These are phyloP conservation scores for Cetradonia linearis DNA, from an alignment of 495 filamentous ascomycete species.

Conservation along the genomic window DNA sequence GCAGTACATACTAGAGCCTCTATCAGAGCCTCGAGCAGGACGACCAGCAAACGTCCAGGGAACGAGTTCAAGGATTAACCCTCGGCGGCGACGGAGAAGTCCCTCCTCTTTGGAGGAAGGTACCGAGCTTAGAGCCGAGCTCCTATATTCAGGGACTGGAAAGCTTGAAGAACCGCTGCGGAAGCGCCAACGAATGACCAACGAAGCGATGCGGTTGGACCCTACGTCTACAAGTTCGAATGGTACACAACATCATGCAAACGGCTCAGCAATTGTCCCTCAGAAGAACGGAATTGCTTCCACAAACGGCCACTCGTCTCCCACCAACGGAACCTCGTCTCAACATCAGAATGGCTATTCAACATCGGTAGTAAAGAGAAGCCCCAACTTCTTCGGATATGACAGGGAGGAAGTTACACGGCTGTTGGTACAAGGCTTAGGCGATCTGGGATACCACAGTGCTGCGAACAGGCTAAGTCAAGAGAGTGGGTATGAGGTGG, in stretches of 20 bases:
- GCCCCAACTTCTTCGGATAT: conserved; percentile 59
- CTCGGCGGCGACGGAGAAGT: conserved; percentile 23
- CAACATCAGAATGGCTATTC: conserved; percentile 39
- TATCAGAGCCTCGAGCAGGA: background rate
- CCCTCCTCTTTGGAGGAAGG: conserved; percentile 17
- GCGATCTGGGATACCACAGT: conserved; percentile 72
- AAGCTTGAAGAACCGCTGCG: conserved; percentile 30
- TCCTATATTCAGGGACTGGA: background rate
- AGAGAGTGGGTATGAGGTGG: conserved; percentile 83
- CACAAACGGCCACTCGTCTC: conserved; percentile 42
- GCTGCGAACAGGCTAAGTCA: conserved; percentile 63
- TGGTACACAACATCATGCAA: conserved; percentile 40
- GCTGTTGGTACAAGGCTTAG: conserved; percentile 81
- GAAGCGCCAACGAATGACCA: conserved; percentile 53
- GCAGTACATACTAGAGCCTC: background rate
- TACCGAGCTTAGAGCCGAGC: background rate
- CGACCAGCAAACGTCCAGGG: background rate
- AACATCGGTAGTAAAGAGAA: conserved; percentile 28
- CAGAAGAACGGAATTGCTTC: conserved; percentile 35
- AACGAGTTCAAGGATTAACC: conserved; percentile 4
- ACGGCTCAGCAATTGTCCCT: conserved; percentile 33
- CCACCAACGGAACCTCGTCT: conserved; percentile 33
- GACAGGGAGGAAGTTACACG: conserved; percentile 88
- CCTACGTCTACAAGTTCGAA: conserved; percentile 38
- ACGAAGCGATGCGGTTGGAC: conserved; percentile 51